phyloP scores from a whole-genome alignment of 176 grass and related monocot species.

The Carex myosuroides region DNA sequence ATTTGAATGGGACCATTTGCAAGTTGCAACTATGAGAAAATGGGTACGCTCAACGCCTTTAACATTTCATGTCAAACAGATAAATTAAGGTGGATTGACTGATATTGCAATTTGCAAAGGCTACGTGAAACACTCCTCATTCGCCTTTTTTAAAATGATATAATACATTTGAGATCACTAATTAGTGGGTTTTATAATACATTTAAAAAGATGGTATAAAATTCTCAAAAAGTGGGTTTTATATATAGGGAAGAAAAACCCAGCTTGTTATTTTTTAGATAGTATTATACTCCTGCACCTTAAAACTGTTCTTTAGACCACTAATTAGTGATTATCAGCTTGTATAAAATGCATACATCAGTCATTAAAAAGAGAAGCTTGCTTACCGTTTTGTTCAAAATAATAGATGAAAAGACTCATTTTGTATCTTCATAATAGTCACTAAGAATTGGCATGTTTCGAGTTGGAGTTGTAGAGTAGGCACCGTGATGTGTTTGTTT shows the following conservation, averaged over 20 bases:
- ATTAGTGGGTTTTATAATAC: too few species aligned
- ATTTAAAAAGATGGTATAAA: background rate
- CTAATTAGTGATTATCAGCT: background rate
- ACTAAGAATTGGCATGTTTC: background rate
- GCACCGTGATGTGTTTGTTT: background rate
- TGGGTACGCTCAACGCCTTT: background rate
- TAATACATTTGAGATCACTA: background rate
- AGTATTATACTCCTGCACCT: background rate
- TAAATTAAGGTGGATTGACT: background rate
- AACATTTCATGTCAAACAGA: background rate
- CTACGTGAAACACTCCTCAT: background rate
- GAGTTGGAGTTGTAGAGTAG: background rate
- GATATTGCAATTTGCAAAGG: background rate
- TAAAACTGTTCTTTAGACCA: background rate
- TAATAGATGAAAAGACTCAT: background rate
- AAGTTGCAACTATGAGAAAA: background rate
- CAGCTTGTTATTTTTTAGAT: background rate
- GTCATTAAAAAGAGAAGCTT: background rate
- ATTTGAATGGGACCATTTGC: background rate
- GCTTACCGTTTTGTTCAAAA: background rate
- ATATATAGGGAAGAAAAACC: background rate
- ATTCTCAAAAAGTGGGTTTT: background rate
- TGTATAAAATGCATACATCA: background rate
- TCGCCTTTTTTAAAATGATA: background rate
- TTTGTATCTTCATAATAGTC: background rate